These are phyloP conservation scores for Mortierella sp. DNA, from an alignment of 371 early-diverging fungal genomes.

Conservation along the genomic window DNA sequence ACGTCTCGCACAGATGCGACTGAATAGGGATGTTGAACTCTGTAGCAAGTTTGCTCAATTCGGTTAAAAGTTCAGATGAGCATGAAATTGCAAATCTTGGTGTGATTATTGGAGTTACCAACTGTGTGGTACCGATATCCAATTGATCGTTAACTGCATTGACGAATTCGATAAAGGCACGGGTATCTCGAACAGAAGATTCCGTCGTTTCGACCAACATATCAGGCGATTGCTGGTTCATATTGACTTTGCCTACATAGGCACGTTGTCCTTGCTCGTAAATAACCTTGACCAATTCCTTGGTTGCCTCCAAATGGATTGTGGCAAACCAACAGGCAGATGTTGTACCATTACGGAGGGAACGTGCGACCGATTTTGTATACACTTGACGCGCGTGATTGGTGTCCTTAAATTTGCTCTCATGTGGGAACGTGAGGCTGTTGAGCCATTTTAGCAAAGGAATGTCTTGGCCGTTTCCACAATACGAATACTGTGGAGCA, in stretches of 20 bases:
- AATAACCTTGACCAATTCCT: conserved; percentile 78
- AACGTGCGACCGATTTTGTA: conserved; percentile 70
- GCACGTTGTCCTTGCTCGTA: conserved; percentile 87
- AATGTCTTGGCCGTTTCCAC: conserved; percentile 90
- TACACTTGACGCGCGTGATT: conserved; percentile 78
- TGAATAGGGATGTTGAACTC: conserved; percentile 80
- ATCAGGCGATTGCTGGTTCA: conserved; percentile 90
- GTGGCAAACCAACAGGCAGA: conserved; percentile 94
- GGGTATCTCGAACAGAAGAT: conserved; percentile 74
- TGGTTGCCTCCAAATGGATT: conserved; percentile 82
- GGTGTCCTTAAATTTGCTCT: conserved; percentile 73
- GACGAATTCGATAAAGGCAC: conserved; percentile 75
- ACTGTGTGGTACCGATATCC: conserved; percentile 2
- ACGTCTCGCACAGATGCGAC: conserved; percentile 89
- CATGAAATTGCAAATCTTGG: conserved; percentile 94
- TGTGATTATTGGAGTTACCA: conserved; percentile 85
- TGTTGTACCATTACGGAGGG: conserved; percentile 86
- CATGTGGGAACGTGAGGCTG: conserved; percentile 88
- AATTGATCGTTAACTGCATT: conserved; percentile 9
- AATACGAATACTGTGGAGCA: conserved; percentile 93
- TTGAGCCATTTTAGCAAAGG: conserved; percentile 92
- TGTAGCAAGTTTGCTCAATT: conserved; percentile 77
- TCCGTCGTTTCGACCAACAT: conserved; percentile 79
- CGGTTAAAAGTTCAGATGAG: conserved; percentile 72
- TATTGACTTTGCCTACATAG: conserved; percentile 94